A percentile compares a stretch with the other conserved stretches of the same genome.
Evolutionary conservation across 148 eudicot species (phyloP).

Genomic region (Cornus suecica): DNA sequence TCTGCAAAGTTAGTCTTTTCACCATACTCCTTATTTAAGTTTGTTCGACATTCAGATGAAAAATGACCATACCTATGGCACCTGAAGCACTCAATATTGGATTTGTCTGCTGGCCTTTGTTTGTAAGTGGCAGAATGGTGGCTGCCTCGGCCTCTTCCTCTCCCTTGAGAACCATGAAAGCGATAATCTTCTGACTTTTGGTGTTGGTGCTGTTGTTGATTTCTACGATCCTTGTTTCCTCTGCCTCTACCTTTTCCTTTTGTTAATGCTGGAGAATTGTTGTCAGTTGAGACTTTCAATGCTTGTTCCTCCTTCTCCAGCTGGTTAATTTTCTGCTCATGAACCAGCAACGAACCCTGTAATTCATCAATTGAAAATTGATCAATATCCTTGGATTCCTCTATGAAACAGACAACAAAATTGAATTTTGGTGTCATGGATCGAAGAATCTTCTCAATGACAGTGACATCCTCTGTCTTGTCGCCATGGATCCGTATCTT

Average conservation of each 20-base stretch:
- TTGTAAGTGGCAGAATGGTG: too few relatives aligned
- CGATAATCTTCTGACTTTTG: constrained; percentile 8
- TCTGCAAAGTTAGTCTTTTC: constrained; percentile 16
- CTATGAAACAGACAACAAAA: too few relatives aligned
- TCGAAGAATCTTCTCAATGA: constrained; percentile 15
- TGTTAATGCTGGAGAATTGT: constrained; percentile 1
- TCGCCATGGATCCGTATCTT: constrained; percentile 15
- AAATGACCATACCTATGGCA: constrained; percentile 24
- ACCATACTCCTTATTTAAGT: constrained; percentile 4
- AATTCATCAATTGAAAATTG: too few relatives aligned
- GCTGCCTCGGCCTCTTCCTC: background rate
- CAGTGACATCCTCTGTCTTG: constrained; percentile 2
- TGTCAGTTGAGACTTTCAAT: constrained; percentile 13
- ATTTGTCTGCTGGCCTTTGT: too few relatives aligned
- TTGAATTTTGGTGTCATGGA: constrained; percentile 15
- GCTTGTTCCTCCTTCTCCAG: constrained; percentile 19
- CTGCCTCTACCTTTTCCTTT: constrained; percentile 15
- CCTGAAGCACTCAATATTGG: too few relatives aligned
- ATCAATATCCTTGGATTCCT: too few relatives aligned
- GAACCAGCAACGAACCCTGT: constrained; percentile 18
- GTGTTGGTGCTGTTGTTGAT: too few relatives aligned
- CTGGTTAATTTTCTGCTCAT: constrained; percentile 22
- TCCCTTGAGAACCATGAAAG: background rate
- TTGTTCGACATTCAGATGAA: constrained; percentile 23
- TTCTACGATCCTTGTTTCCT: too few relatives aligned